Conservation (phyloP, 2,329 filamentous ascomycete genomes). For the Ramichloridium luteum region DNA sequence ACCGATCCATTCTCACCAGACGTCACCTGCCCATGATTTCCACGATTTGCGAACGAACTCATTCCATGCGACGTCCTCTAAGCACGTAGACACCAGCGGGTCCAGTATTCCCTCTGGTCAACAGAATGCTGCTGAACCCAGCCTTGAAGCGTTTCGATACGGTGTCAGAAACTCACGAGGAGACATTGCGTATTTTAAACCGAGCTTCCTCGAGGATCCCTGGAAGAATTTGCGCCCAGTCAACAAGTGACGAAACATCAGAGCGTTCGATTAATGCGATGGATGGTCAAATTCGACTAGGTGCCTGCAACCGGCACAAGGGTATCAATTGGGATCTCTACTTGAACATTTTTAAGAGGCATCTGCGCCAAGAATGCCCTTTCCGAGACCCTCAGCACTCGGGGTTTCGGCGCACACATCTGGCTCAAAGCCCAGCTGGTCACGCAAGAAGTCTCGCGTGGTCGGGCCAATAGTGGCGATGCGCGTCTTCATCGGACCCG, state of each 20-base stretch:
- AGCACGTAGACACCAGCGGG: background rate
- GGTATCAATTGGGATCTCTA: no score
- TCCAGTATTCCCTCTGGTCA: background rate
- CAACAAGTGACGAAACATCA: no score
- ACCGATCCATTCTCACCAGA: background rate
- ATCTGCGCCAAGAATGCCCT: no score
- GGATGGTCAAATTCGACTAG: no score
- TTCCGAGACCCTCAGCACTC: slow-evolving; percentile 61
- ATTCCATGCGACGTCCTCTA: no score
- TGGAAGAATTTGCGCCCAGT: slow-evolving; percentile 43
- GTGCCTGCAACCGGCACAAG: no score
- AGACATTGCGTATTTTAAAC: slow-evolving; percentile 58
- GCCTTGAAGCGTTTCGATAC: slow-evolving; percentile 27
- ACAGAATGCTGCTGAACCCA: slow-evolving; percentile 8
- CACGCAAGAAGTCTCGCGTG: slow-evolving; percentile 60
- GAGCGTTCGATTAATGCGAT: no score
- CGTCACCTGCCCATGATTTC: no score
- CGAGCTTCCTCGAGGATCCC: slow-evolving; percentile 58
- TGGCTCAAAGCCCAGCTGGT: slow-evolving; percentile 53
- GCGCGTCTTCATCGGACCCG: slow-evolving; percentile 76
- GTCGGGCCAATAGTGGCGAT: slow-evolving; percentile 90
- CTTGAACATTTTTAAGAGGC: no score
- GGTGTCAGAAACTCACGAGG: slow-evolving; percentile 39
- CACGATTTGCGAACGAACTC: no score
- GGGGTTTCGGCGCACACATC: slow-evolving; percentile 74